Evolutionary conservation across 2,329 filamentous ascomycete genomes (phyloP).

Genomic region (Verticillium nubilum): DNA sequence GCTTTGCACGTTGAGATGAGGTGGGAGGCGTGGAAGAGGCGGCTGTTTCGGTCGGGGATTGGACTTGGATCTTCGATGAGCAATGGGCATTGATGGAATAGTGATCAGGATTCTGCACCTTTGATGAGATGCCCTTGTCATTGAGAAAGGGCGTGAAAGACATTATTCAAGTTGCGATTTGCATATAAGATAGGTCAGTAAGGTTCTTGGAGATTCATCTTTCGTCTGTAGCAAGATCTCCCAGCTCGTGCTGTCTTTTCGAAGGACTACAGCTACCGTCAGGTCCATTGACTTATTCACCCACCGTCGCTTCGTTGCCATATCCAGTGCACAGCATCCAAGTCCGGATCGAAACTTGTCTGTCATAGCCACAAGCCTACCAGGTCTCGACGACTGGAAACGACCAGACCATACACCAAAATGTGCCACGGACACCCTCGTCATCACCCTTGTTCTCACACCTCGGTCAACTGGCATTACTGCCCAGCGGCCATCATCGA

Average conservation of each 20-base stretch:
- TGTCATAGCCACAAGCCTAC: background rate
- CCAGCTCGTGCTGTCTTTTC: background rate
- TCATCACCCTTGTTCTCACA: constrained; percentile 46
- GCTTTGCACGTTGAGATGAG: constrained; percentile 2
- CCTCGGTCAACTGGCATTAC: constrained; percentile 51
- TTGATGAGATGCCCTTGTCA: constrained; percentile 4
- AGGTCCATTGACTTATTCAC: no score
- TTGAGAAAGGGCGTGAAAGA: background rate
- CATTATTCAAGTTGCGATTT: background rate
- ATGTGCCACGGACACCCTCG: constrained; percentile 54
- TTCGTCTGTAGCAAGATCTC: background rate
- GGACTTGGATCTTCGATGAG: constrained; percentile 10
- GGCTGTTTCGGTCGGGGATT: constrained; percentile 11
- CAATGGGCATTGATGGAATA: constrained; percentile 6
- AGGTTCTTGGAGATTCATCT: background rate
- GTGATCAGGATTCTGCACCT: constrained; percentile 4
- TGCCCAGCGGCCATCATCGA: constrained; percentile 44
- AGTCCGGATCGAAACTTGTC: no score
- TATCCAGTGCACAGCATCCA: no score
- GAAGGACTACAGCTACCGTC: background rate
- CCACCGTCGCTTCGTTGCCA: no score
- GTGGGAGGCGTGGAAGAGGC: background rate
- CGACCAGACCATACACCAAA: constrained; percentile 9
- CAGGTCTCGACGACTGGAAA: background rate
- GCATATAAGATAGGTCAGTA: background rate